A percentile compares a stretch with the other conserved stretches of the same genome.
Evolutionary conservation across 1,284 basidiomycete species (phyloP).

Genomic region (Ceratorhiza oryzae-sativae): DNA sequence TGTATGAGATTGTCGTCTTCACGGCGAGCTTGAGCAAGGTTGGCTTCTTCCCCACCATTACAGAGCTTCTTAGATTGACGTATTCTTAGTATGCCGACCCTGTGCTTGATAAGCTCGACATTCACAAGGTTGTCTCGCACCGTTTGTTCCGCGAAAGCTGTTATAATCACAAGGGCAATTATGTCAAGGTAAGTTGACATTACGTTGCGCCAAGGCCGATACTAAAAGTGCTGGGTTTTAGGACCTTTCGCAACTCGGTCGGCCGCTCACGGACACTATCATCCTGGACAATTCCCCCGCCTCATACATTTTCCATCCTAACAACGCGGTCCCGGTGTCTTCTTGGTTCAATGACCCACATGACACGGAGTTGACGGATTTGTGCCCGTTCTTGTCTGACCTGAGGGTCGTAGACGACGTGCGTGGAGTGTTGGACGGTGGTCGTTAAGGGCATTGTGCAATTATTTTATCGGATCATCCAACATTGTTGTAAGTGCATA

Average conservation of each 20-base stretch:
- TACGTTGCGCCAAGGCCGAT: slow-evolving; percentile 2
- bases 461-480: slow-evolving; percentile 33
- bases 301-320: slow-evolving; percentile 99
- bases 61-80: slow-evolving; percentile 32
- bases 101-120: slow-evolving; percentile 95
- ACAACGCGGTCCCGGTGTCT: slow-evolving; percentile 98
- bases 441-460: slow-evolving; percentile 27
- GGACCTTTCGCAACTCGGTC: slow-evolving; percentile 96
- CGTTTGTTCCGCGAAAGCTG: slow-evolving; percentile 97
- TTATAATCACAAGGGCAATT: slow-evolving; percentile 99
- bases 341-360: slow-evolving; percentile 99
- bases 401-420: slow-evolving; percentile 88
- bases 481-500: slow-evolving; percentile 36
- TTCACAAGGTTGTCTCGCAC: slow-evolving; percentile 92
- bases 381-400: slow-evolving; percentile 93
- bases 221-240: slow-evolving; percentile 50
- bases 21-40: slow-evolving; percentile 98
- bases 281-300: slow-evolving; percentile 99
- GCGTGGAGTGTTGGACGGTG: slow-evolving; percentile 73
- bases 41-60: slow-evolving; percentile 43
- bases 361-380: slow-evolving; percentile 94
- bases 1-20: slow-evolving; percentile 98
- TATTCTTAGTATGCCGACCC: slow-evolving; percentile 89
- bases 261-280: slow-evolving; percentile 91
- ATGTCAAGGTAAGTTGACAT: slow-evolving; percentile 81